These are phyloP conservation scores for Penicillium cataractarum DNA, from an alignment of 495 filamentous ascomycete species.

Conservation along the genomic window DNA sequence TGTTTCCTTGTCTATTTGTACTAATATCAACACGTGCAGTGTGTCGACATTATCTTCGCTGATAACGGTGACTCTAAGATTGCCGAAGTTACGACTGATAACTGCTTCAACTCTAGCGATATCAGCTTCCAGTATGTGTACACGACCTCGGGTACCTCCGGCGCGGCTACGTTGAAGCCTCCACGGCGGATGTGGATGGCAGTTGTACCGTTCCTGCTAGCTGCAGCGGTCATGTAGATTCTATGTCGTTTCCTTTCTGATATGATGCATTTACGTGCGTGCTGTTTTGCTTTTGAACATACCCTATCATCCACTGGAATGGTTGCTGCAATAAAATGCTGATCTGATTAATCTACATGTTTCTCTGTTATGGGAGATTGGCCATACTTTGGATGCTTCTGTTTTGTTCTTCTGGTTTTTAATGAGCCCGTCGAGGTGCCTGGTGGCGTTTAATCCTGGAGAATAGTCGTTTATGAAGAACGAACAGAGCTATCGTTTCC, in stretches of 20 bases:
- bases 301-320: conserved; percentile 22
- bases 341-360: neutral
- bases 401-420: too few species aligned
- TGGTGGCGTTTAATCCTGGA: too few species aligned
- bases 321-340: conserved; percentile 2
- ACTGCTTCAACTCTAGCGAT: conserved; percentile 82
- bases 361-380: neutral
- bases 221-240: conserved; percentile 33
- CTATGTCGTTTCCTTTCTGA: neutral
- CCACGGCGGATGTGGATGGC: conserved; percentile 18
- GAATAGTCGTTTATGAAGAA: too few species aligned
- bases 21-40: conserved; percentile 53
- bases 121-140: conserved; percentile 78
- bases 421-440: too few species aligned
- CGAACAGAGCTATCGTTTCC: too few species aligned
- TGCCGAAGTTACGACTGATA: conserved; percentile 68
- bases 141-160: conserved; percentile 62
- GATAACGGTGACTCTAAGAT: conserved; percentile 66
- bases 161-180: conserved; percentile 36
- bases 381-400: neutral
- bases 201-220: conserved; percentile 31
- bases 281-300: conserved; percentile 23
- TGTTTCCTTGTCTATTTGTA: neutral
- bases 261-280: conserved; percentile 27
- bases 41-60: conserved; percentile 86